Base-by-base conservation (phyloP, 345 rosid genomes). In the Fremontodendron californicum region DNA sequence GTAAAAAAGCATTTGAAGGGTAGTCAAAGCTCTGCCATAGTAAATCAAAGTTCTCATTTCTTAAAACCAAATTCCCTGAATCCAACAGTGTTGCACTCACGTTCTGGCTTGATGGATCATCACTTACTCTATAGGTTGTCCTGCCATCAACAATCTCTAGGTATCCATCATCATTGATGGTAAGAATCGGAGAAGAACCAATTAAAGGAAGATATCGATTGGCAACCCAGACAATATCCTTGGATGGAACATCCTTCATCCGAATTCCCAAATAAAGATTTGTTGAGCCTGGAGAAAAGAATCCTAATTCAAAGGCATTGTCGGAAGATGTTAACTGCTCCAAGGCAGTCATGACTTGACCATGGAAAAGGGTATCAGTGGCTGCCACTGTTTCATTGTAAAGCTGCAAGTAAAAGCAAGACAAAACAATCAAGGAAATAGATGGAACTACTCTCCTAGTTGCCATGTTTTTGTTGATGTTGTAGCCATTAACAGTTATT, bases 11-110 rank as follows among this genome's bases (percentile, higher is more conserved):
- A 51, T 87, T 74, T 6, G 80, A 76, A 16, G 85, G 90, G 62
- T 78, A 33, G 71, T 89, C 90, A 54, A 89, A 89, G 72, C 90
- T 87, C 78, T 87, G 87, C 92, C 90, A 87, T 10, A 87, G 39
- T 11, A 12, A 15, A 33, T 35, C 65, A 0, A 21, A 27, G 19
- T 46, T 77, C 18, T 67, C 79, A 7, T 81, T 81, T 69, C 63
- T 84, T 0, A 87, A 42, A 43, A 87, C 79, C 1, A 89, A 80
- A 65, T 89, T 87, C 31, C 90, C 92, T 0, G 84, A 46, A 49
- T 83, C 86, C 71, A 85, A 39, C 65, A 89, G 73, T n/a, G 43
- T 25, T 5, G 48, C 77, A 42, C 55, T 78, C 18, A 60, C 33
- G 46, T 78, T 73, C n/a, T 73, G 55, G 35, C 65, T 52, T 31